Evolutionary conservation across 306 rosid species (phyloP), one percentile per base, ranked within the genome.

Genomic region (Boehmeria nivea): DNA sequence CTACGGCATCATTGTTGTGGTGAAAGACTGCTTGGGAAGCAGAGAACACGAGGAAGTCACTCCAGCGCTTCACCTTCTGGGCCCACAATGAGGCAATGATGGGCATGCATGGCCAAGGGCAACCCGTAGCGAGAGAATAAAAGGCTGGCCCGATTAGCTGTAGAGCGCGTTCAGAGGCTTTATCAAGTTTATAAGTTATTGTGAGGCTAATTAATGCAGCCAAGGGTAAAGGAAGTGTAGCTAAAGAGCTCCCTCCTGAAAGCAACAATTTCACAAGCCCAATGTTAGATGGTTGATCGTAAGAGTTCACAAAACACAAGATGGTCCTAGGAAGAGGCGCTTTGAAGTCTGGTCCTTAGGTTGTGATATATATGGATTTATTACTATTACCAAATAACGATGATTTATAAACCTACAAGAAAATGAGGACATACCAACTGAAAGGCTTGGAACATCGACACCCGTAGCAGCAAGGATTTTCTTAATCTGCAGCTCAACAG

Each of bases 81-180:
- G 66, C 66, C 97, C 97, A 90, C 55, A 90, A 57, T 54, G 95
- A 83, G 51, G 90, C 70, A 44, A 84, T 36, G 72, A 86, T 74
- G 18, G 94, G 86, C 73, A 71, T 80, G 81, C 83, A 86, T 13
- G 97, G 97, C 97, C 97, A 90, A 20, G 87, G 86, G 71, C 98
- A 91, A 73, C 83, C 62, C 66, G 90, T 79, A 67, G 79, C 93
- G 62, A 91, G 77, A 55, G 85, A 70, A 60, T 3, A 61, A 61
- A 84, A 57, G 34, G 91, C 85, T 21, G 98, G 96, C 45, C 71
- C 85, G 59, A 91, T 73, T 59, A 87, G 67, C 37, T 64, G 58
- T 15, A 91, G 88, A 44, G 58, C 63, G 24, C 88, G 88, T 63
- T 76, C 88, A 37, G 79, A 65, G 57, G 81, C 65, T 77, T 77